Evolutionary conservation across 768 basidiomycete species (phyloP), one percentile per base, ranked within the genome.

Genomic region (Clitopilus passeckerianus): DNA sequence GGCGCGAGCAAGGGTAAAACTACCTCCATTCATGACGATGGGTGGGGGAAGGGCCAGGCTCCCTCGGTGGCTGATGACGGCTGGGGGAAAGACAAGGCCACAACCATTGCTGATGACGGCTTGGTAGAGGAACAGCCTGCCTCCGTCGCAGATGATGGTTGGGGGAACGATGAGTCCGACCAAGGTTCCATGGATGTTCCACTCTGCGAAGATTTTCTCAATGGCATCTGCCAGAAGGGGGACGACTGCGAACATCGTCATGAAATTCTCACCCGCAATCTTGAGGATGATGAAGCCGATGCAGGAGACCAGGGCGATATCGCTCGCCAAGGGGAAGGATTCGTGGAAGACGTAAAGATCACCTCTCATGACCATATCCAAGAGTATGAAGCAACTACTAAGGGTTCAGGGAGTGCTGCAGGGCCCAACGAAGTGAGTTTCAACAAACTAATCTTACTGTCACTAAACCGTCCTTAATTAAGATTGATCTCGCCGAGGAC

Each of bases 191-290:
- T 50, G 46, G 46, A 35, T 15, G 52, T 20, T 12, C 57, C 57
- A 2, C 23, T 59, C 6, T 62, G 62, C 23, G 35, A 58, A 8
- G 58, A 46, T 44, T 58, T 55, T 24, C 33, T 43, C 35, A 18
- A 34, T 54, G 58, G 60, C 3, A 20, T 41, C 8, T 61, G 60
- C 24, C 34, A 52, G n/a, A 57, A 59, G 27, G 58, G 50, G 18
- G 56, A 57, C 1, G 22, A 33, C 22, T 59, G 54, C 41, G 30
- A 37, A 15, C 34, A 46, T 18, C 63, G 56, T n/a, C 60, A 64
- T 23, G 58, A 59, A 18, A 23, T 50, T 10, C 22, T 50, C 18
- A 18, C 46, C 16, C 46, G 46, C 2, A 50, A 50, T 22, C 20
- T 50, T n/a, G 46, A 50, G 18, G 46, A 50, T 18, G 46, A 50